These are phyloP conservation scores for Penicillium simplicissimum DNA, from an alignment of 495 filamentous ascomycete genomes.

Conservation along the genomic window DNA sequence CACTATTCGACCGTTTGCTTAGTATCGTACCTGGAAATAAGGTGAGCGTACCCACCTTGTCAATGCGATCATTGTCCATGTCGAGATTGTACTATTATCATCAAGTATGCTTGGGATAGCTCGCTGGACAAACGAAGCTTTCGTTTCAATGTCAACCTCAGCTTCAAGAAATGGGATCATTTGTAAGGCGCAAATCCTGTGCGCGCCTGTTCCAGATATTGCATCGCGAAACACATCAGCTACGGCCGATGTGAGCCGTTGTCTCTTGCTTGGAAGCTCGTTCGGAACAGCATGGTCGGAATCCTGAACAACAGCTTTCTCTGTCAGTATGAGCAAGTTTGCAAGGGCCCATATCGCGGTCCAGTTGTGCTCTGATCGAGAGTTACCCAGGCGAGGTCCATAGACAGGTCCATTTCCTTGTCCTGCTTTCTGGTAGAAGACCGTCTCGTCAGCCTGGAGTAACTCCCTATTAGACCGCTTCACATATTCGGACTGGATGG, in stretches of 20 bases:
- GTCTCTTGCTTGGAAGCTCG: constrained; percentile 55
- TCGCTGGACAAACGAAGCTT: constrained; percentile 46
- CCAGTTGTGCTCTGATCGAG: constrained; percentile 52
- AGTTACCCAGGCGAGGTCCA: constrained; percentile 43
- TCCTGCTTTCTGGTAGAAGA: constrained; percentile 47
- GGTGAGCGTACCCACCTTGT: constrained; percentile 48
- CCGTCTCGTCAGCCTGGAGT: constrained; percentile 74
- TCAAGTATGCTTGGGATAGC: constrained; percentile 55
- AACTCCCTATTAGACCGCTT: constrained; percentile 67
- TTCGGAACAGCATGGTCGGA: constrained; percentile 12
- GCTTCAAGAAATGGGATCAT: constrained; percentile 70
- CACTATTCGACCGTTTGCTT: constrained; percentile 25
- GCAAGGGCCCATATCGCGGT: constrained; percentile 46
- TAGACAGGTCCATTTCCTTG: constrained; percentile 25
- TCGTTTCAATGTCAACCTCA: constrained; percentile 40
- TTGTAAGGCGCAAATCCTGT: constrained; percentile 70
- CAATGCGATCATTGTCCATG: constrained; percentile 68
- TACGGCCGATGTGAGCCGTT: constrained; percentile 55
- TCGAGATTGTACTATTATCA: constrained; percentile 53
- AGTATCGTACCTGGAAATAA: not conserved
- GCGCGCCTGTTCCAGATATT: constrained; percentile 52
- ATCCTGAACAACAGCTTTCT: constrained; percentile 21
- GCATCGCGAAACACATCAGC: constrained; percentile 65
- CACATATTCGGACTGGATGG: constrained; percentile 71
- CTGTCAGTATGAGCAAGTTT: constrained; percentile 34